These are phyloP conservation scores for Suillus plorans DNA, from an alignment of 768 basidiomycete genomes.

Conservation along the genomic window DNA sequence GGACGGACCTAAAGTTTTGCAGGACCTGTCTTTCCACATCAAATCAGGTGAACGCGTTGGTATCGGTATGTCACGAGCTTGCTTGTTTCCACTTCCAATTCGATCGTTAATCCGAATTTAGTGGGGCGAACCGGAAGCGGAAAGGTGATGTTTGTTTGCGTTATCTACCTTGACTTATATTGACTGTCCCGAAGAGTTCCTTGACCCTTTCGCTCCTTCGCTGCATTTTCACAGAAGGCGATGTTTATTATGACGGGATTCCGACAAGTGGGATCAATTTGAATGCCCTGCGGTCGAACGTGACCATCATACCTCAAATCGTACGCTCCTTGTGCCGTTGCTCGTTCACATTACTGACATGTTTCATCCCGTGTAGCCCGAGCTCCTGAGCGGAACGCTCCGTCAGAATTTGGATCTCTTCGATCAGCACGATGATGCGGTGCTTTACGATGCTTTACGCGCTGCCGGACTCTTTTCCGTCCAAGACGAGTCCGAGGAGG, in stretches of 20 bases:
- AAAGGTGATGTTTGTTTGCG: slow-evolving; percentile 30
- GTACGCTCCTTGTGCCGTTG: slow-evolving; percentile 31
- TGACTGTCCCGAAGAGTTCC: slow-evolving; percentile 36
- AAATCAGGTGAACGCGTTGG: slow-evolving; percentile 59
- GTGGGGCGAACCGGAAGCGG: slow-evolving; percentile 64
- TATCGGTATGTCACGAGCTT: slow-evolving; percentile 37
- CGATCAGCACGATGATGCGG: slow-evolving; percentile 50
- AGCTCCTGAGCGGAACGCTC: slow-evolving; percentile 54
- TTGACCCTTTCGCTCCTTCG: slow-evolving; percentile 54
- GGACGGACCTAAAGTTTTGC: slow-evolving; percentile 58
- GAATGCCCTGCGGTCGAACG: slow-evolving; percentile 48
- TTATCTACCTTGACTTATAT: neutral
- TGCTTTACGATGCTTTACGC: slow-evolving; percentile 47
- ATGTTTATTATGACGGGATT: slow-evolving; percentile 51
- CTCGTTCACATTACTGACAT: neutral
- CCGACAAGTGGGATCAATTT: slow-evolving; percentile 49
- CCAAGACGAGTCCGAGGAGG: slow-evolving; percentile 37
- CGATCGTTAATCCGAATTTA: slow-evolving; percentile 16
- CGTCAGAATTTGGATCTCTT: slow-evolving; percentile 65
- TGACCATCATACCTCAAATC: slow-evolving; percentile 61
- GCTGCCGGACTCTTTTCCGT: slow-evolving; percentile 46
- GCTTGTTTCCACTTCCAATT: neutral
- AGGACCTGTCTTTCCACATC: slow-evolving; percentile 50
- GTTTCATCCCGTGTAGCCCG: slow-evolving; percentile 32
- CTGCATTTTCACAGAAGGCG: slow-evolving; percentile 53